Evolutionary conservation across 208 protist species (phyloP).

Genomic region (Trypanosoma grayi): DNA sequence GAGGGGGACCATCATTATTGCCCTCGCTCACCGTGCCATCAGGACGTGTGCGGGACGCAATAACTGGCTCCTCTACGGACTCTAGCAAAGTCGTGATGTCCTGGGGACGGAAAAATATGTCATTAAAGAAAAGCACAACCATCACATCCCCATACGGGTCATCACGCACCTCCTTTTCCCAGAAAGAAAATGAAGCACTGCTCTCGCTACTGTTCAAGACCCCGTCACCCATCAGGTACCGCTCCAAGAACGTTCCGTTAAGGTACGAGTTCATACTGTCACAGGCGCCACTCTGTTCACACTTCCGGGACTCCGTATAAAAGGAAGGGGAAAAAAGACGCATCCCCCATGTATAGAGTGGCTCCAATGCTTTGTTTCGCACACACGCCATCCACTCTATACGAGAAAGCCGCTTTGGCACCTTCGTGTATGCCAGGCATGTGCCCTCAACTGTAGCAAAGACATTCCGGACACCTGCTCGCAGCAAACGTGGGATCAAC

Average conservation of each 20-base stretch:
- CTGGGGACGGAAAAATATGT: constrained; percentile 63
- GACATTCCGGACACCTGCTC: constrained; percentile 36
- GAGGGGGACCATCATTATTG: not conserved
- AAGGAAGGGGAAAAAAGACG: constrained; percentile 27
- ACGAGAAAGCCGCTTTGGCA: constrained; percentile 37
- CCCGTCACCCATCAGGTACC: not conserved
- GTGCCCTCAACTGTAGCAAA: constrained; percentile 46
- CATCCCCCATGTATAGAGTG: constrained; percentile 61
- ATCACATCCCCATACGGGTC: constrained; percentile 31
- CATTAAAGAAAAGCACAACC: constrained; percentile 81
- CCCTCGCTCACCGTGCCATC: constrained; percentile 21
- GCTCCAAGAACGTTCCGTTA: not conserved
- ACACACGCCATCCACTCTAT: constrained; percentile 86
- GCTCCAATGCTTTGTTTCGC: constrained; percentile 69
- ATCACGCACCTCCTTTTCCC: not conserved
- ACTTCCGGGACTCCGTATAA: not conserved
- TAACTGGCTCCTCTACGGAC: constrained; percentile 35
- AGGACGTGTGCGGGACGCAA: constrained; percentile 11
- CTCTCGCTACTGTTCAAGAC: not conserved
- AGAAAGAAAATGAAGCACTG: not conserved
- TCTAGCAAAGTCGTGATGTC: constrained; percentile 68
- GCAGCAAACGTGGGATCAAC: constrained; percentile 55
- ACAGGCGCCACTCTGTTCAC: constrained; percentile 4
- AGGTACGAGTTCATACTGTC: constrained; percentile 5
- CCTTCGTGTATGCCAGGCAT: constrained; percentile 33